phyloP scores from a whole-genome alignment of 1,284 basidiomycete genomes.

The Cutaneotrichosporon cutaneum region DNA sequence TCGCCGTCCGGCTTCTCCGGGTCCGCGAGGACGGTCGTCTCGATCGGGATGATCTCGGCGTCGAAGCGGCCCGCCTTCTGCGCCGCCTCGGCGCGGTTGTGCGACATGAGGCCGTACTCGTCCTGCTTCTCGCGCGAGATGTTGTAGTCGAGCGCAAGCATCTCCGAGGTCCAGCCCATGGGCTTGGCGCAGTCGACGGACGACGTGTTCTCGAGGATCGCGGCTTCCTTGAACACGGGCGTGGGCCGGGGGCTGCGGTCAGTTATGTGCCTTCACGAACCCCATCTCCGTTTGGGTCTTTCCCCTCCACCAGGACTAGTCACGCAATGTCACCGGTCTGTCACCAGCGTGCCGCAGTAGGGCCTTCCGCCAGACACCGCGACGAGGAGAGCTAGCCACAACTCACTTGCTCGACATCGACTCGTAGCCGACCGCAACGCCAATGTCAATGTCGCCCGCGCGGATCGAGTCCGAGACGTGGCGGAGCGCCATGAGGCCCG shows the following conservation, averaged over 20 bases:
- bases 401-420: conserved; percentile 64
- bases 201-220: conserved; percentile 61
- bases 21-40: conserved; percentile 51
- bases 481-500: conserved; percentile 66
- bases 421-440: conserved; percentile 76
- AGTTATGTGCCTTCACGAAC: too few relatives aligned
- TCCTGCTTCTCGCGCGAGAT: conserved; percentile 75
- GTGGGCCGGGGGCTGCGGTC: conserved; percentile 68
- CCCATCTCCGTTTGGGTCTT: too few relatives aligned
- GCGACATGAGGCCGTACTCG: conserved; percentile 75
- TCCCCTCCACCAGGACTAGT: not conserved
- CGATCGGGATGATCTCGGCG: conserved; percentile 78
- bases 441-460: conserved; percentile 65
- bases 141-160: conserved; percentile 73
- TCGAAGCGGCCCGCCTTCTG: conserved; percentile 66
- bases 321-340: not conserved
- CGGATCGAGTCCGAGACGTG: conserved; percentile 73
- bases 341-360: too few relatives aligned
- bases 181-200: conserved; percentile 77
- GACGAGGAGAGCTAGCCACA: too few relatives aligned
- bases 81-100: conserved; percentile 68
- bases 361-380: conserved; percentile 58
- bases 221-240: conserved; percentile 68
- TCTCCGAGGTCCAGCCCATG: conserved; percentile 91
- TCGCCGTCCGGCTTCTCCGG: conserved; percentile 33